Conservation (phyloP, 345 rosid genomes). For the Murraya paniculata region DNA sequence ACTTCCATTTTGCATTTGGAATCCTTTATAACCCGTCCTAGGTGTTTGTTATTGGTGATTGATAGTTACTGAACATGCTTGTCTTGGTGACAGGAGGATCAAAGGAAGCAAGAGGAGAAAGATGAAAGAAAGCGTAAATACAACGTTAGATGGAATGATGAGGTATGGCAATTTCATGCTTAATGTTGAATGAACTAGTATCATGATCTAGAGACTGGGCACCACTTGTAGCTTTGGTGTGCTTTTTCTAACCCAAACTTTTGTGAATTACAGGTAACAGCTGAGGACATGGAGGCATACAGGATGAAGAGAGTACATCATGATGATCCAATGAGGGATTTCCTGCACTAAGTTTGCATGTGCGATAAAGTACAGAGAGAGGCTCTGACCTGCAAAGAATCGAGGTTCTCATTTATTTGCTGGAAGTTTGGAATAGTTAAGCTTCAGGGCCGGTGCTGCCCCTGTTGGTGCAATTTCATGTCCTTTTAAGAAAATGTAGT, state of each 20-base stretch:
- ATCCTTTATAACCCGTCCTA: not conserved
- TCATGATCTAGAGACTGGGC: not conserved
- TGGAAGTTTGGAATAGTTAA: not conserved
- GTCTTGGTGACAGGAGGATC: slow-evolving; percentile 51
- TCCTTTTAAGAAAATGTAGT: not conserved
- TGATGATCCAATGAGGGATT: slow-evolving; percentile 69
- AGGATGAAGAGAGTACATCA: slow-evolving; percentile 71
- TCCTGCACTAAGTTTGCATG: slow-evolving; percentile 24
- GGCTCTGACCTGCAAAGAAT: not conserved
- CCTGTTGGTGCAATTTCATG: not conserved
- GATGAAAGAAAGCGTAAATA: slow-evolving; percentile 69
- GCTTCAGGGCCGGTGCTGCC: not conserved
- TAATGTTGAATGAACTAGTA: not conserved
- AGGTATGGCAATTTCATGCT: slow-evolving; percentile 31
- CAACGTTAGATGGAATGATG: slow-evolving; percentile 55
- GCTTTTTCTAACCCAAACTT: not conserved
- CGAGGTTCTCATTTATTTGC: not conserved
- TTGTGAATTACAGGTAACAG: slow-evolving; percentile 44
- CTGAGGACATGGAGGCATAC: slow-evolving; percentile 79
- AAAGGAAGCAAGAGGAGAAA: slow-evolving; percentile 44
- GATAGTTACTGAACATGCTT: not conserved
- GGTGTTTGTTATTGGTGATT: not conserved
- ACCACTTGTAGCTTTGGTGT: not conserved
- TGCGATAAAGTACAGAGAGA: not conserved
- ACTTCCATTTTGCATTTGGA: not conserved